phyloP scores from a whole-genome alignment of 75 land plant genomes.

The Cryptomeria japonica region DNA sequence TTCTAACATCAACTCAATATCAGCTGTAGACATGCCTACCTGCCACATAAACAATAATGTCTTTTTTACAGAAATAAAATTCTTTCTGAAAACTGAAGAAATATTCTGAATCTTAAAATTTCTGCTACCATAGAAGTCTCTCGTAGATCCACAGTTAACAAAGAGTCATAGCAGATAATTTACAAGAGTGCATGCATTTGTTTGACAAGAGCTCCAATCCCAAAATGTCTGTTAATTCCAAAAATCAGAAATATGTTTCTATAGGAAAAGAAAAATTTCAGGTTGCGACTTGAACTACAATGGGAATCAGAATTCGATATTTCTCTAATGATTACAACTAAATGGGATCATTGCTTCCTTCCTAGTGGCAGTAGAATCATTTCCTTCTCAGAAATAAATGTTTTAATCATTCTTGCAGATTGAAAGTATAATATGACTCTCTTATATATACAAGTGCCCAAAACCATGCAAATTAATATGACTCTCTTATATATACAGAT shows the following conservation, averaged over 20 bases:
- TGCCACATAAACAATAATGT: conserved; percentile 15
- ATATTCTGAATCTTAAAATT: neutral
- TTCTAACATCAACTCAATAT: conserved; percentile 66
- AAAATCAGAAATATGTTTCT: neutral
- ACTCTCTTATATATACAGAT: neutral
- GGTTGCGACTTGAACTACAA: neutral
- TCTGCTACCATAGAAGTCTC: neutral
- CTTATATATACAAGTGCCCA: neutral
- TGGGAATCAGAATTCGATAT: neutral
- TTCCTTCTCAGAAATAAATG: neutral
- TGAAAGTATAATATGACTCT: neutral
- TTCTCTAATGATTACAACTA: neutral
- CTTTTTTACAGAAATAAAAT: neutral
- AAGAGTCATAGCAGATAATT: neutral
- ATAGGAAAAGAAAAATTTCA: neutral
- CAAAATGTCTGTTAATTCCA: neutral
- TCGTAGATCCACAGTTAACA: neutral
- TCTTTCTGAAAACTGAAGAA: neutral
- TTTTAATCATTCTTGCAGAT: neutral
- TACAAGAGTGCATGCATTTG: neutral
- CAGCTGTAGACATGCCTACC: conserved; percentile 46
- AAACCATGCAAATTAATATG: neutral
- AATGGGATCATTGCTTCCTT: neutral
- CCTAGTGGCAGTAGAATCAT: neutral
- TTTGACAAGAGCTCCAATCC: neutral